A percentile compares a stretch with the other conserved stretches of the same genome.
These are phyloP conservation scores for Schizothecium vesticola DNA, from an alignment of 495 filamentous ascomycete genomes.

Conservation along the genomic window DNA sequence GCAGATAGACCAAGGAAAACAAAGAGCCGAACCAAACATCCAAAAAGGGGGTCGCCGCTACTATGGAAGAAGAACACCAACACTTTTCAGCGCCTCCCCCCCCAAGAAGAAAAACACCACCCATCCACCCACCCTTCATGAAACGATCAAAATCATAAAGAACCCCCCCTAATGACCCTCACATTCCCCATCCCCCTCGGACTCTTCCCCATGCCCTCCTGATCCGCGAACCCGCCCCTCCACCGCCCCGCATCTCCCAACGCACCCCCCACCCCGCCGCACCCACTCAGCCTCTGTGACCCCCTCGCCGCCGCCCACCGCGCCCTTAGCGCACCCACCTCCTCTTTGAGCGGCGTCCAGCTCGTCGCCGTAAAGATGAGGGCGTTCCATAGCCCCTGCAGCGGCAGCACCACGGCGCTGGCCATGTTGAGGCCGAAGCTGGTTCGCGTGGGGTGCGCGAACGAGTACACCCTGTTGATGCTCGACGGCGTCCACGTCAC, in stretches of 20 bases:
- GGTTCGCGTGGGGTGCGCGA: conserved; percentile 50
- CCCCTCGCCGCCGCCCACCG: background rate
- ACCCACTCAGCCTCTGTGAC: conserved; percentile 8
- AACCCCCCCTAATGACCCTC: background rate
- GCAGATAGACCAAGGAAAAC: background rate
- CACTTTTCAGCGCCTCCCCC: background rate
- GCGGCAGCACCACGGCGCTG: conserved; percentile 68
- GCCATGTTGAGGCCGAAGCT: conserved; percentile 65
- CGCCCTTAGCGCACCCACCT: conserved; percentile 9
- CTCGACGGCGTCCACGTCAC: conserved; percentile 82
- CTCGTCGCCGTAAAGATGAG: conserved; percentile 68
- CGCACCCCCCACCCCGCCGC: background rate
- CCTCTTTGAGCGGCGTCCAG: conserved; percentile 31
- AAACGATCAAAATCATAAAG: background rate
- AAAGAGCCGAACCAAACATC: background rate
- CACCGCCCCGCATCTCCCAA: background rate
- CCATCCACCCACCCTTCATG: background rate
- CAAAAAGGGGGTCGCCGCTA: background rate
- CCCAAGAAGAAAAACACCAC: background rate
- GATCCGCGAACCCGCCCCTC: background rate
- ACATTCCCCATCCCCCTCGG: background rate
- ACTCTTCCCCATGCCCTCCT: background rate
- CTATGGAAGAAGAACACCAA: background rate
- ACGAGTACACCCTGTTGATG: conserved; percentile 68
- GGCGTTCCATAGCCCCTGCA: conserved; percentile 83